These are phyloP conservation scores for Chlamydomonas eustigma DNA, from an alignment of 139 green algal species.

Conservation along the genomic window DNA sequence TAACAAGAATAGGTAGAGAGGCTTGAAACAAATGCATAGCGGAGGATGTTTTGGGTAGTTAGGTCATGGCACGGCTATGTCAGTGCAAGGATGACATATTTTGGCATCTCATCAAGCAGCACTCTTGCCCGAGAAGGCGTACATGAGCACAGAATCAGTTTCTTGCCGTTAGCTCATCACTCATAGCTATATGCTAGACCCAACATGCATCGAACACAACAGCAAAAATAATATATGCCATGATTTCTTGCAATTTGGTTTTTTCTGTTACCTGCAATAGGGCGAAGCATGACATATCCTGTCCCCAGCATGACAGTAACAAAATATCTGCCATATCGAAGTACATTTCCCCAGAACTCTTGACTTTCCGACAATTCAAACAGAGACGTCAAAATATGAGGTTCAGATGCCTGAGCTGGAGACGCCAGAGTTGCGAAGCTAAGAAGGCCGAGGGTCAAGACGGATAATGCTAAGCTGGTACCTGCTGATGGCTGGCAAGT, in stretches of 20 bases:
- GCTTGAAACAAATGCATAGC: too few species aligned
- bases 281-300: conserved; percentile 61
- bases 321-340: conserved; percentile 79
- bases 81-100: conserved; percentile 1
- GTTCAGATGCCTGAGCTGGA: background rate
- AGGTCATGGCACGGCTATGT: too few species aligned
- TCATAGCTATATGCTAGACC: background rate
- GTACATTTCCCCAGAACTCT: conserved; percentile 78
- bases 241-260: background rate
- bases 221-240: background rate
- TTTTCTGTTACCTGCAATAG: background rate
- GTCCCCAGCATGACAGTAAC: conserved; percentile 87
- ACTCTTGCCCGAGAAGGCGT: too few species aligned
- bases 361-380: conserved; percentile 46
- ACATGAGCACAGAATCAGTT: too few species aligned
- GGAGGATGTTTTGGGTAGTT: too few species aligned
- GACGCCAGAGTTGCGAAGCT: too few species aligned
- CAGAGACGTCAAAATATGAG: background rate
- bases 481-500: too few species aligned
- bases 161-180: too few species aligned
- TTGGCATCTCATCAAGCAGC: too few species aligned
- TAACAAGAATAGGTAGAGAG: too few species aligned
- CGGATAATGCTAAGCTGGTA: too few species aligned
- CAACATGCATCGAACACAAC: background rate
- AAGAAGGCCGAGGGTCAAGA: too few species aligned